Evolutionary conservation across 2,329 filamentous ascomycete species (phyloP), one percentile per base, ranked within the genome.

Genomic region (Talaromyces funiculosus): DNA sequence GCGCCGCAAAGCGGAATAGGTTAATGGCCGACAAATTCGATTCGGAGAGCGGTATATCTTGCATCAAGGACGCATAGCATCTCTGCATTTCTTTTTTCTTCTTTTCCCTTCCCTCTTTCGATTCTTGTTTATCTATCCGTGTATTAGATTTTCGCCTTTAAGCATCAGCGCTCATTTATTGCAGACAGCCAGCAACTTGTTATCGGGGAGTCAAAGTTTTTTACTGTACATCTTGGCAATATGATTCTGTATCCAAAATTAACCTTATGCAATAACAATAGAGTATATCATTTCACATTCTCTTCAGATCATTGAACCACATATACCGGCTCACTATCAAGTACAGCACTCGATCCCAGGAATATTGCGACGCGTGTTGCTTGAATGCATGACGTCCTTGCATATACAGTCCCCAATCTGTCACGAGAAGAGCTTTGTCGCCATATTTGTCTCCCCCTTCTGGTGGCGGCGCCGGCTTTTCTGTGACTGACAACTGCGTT

Each of bases 311-410:
- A 58, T 78, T 78, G 62, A 75, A 75, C 75, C 75, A 78, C 38
- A 77, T 72, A 60, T 77, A 75, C 42, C 75, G 72, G 63, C 73
- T 76, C 8, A 75, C 51, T 1, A 77, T 60, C 69, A 77, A 68
- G 64, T 77, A 78, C 60, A 78, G 40, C 40, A 73, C 67, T 16
- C 75, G 67, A 59, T 77, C 75, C 73, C 75, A 77, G 1, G 74
- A 73, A 58, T 77, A 77, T 64, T 78, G 75, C 58, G 71, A 75
- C 35, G 63, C 63, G 61, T 78, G 75, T 49, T 71, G 71, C 20
- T 70, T 67, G 62, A 78, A 77, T 0, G 75, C 75, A 9, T 65
- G 47, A n/a, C 75, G 66, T 4, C 74, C 75, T 59, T 68, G 63
- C 33, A 68, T 62, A 63, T 78, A 77, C 14, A 68, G 68, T 8